phyloP scores from a whole-genome alignment of 768 basidiomycete genomes.

The Candolleomyces efflorescens region DNA sequence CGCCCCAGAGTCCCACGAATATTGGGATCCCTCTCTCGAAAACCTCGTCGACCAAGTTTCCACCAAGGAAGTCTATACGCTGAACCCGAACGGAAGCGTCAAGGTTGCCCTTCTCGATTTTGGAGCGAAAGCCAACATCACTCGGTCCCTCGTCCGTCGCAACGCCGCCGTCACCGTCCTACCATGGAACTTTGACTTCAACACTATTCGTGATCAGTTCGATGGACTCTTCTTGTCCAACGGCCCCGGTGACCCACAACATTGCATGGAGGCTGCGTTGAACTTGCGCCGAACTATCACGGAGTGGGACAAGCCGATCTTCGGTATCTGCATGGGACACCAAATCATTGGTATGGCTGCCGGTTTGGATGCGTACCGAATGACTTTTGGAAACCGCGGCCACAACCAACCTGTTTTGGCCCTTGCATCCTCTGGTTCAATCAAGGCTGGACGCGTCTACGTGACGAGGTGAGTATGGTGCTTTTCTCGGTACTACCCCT shows the following conservation, averaged over 20 bases:
- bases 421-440: conserved; percentile 87
- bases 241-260: conserved; percentile 91
- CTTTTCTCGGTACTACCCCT: neutral
- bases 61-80: conserved; percentile 74
- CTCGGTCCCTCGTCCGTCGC: conserved; percentile 87
- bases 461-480: conserved; percentile 71
- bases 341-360: conserved; percentile 98
- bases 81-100: conserved; percentile 85
- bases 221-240: conserved; percentile 97
- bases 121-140: conserved; percentile 96
- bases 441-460: conserved; percentile 94
- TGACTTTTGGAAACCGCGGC: conserved; percentile 99
- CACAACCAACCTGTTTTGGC: conserved; percentile 99
- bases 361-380: conserved; percentile 93
- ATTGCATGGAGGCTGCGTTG: conserved; percentile 81
- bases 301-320: conserved; percentile 92
- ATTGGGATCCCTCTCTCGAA: conserved; percentile 89
- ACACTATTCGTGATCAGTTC: conserved; percentile 80
- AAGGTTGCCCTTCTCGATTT: conserved; percentile 96
- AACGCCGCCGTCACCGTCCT: conserved; percentile 92
- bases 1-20: conserved; percentile 62
- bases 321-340: conserved; percentile 99
- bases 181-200: conserved; percentile 98
- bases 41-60: conserved; percentile 95
- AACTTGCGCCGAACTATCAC: conserved; percentile 76